A percentile compares a stretch with the other conserved stretches of the same genome.
phyloP scores from a whole-genome alignment of 345 rosid genomes.

The Laguncularia racemosa region DNA sequence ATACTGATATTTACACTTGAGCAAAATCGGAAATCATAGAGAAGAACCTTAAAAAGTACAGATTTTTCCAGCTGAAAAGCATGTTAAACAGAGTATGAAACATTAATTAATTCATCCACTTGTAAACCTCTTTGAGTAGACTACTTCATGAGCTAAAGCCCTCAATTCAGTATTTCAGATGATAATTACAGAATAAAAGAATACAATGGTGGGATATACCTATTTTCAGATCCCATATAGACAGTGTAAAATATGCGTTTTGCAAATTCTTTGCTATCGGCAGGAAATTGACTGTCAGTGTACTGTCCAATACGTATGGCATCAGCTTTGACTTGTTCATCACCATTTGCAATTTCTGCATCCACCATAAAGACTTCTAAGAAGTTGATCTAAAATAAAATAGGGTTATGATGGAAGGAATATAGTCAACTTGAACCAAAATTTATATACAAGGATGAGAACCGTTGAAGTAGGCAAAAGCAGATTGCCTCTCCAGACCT shows the following conservation, averaged over 20 bases:
- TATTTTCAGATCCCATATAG: conserved; percentile 93
- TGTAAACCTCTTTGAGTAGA: no score
- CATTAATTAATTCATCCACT: neutral
- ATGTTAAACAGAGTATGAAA: no score
- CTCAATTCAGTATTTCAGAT: neutral
- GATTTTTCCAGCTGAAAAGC: no score
- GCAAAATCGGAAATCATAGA: no score
- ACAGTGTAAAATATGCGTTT: conserved; percentile 87
- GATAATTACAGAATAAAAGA: neutral
- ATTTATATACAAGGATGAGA: no score
- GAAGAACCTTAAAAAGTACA: no score
- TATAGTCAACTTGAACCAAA: no score
- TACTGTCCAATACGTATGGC: conserved; percentile 78
- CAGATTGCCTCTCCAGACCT: no score
- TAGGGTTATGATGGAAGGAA: neutral
- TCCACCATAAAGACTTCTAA: conserved; percentile 5
- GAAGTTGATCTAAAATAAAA: neutral
- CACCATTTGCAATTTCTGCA: conserved; percentile 80
- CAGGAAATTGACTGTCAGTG: conserved; percentile 60
- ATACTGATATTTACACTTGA: no score
- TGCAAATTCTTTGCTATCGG: conserved; percentile 89
- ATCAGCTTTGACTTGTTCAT: conserved; percentile 92
- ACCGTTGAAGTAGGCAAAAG: no score
- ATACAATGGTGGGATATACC: conserved; percentile 26
- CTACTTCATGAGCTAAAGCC: neutral